Base-by-base conservation (phyloP, 2,329 filamentous ascomycete genomes). In the Huntiella moniliformis region DNA sequence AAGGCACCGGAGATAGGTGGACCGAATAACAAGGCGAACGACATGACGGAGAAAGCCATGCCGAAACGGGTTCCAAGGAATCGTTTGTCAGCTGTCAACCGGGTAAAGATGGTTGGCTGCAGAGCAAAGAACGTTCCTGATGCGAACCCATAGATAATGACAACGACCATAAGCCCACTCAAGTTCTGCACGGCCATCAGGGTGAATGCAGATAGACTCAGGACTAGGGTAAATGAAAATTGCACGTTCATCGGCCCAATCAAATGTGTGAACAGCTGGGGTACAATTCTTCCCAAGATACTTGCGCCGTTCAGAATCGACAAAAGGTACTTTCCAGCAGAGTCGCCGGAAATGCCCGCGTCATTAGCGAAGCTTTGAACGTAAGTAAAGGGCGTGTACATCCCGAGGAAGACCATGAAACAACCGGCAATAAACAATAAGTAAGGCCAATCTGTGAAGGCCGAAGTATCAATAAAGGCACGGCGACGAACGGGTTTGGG, bases 241-340 rank as follows among this genome's bases (percentile, higher is more conserved):
- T 63, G 60, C 1, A 61, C 59, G 45, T 67, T 61, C 11, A 69
- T 51, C 2, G 62, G 56, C 1, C 66, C 66, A 34, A 65, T 49
- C 22, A 54, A 56, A 42, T 64, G 61, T 0, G 65, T 66, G 4
- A 71, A 49, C 5, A 65, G 58, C 3, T 63, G 63, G 1, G 67
- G 68, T 0, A 68, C 53, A 1, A 71, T 57, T 5, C 70, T 63
- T 0, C 70, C 70, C 5, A 67, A 58, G 5, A 70, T 58, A 0
- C 67, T 67, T 0, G 65, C 62, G 1, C 63, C 67, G 54, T 72
- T 73, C 42, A 71, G 61, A 40, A 73, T 65, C 2, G 69, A 58
- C 4, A 73, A 56, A 17, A 72, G 58, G 49, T 72, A 70, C 12
- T 60, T 56, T 1, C 61, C 61, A 4, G 67, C 52, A 16, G 54